These are phyloP conservation scores for Scheffersomyces illinoinensis DNA, from an alignment of 1,139 yeast species.

Conservation along the genomic window DNA sequence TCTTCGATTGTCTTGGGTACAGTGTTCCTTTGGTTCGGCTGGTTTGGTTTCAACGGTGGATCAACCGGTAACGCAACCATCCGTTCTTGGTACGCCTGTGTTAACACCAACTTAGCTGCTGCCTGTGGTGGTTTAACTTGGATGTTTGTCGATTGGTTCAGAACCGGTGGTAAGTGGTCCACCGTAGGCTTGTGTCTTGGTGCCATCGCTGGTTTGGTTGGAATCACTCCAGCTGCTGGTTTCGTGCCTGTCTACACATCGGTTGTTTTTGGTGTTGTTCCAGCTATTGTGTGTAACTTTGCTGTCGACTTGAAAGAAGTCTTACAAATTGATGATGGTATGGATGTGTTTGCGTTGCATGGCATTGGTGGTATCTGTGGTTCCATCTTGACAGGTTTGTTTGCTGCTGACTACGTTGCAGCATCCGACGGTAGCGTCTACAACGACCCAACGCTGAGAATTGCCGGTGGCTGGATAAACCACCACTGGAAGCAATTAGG, in stretches of 20 bases:
- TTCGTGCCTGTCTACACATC: constrained; percentile 90
- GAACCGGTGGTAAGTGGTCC: constrained; percentile 91
- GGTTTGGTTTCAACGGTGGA: constrained; percentile 99
- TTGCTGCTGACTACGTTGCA: constrained; percentile 91
- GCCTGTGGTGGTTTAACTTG: constrained; percentile 89
- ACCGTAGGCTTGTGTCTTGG: constrained; percentile 94
- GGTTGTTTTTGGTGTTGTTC: constrained; percentile 76
- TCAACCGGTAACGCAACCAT: constrained; percentile 89
- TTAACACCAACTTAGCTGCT: constrained; percentile 92
- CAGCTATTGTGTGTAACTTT: constrained; percentile 78
- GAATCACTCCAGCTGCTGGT: constrained; percentile 97
- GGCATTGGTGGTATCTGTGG: constrained; percentile 94
- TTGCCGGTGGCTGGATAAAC: constrained; percentile 91
- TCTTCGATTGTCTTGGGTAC: constrained; percentile 92
- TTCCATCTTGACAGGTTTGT: constrained; percentile 80
- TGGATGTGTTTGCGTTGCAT: constrained; percentile 91
- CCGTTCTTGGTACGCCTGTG: constrained; percentile 91
- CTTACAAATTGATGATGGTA: constrained; percentile 86
- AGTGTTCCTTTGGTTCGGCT: constrained; percentile 93
- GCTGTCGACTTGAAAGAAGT: constrained; percentile 78
- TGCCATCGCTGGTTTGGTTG: constrained; percentile 91
- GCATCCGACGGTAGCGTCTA: constrained; percentile 70
- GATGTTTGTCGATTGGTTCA: constrained; percentile 88
- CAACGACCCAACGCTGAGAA: constrained; percentile 42
- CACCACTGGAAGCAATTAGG: constrained; percentile 89